phyloP scores from a whole-genome alignment of 2,329 filamentous ascomycete genomes.

The Purpureocillium takamizusanense region DNA sequence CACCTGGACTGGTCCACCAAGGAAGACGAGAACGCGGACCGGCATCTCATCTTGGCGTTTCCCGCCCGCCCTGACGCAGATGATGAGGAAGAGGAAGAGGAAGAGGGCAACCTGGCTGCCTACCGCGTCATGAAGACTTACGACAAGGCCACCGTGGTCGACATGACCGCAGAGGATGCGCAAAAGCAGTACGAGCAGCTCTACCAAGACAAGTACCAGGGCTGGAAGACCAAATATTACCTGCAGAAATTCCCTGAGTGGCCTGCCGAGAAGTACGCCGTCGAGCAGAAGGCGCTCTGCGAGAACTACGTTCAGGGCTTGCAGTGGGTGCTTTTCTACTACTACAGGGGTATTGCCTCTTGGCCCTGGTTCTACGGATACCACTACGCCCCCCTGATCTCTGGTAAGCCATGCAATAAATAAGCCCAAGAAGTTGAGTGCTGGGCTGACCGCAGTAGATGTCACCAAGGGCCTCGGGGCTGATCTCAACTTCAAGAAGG shows the following conservation, averaged over 20 bases:
- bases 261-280: slow-evolving; percentile 65
- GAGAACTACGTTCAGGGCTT: slow-evolving; percentile 97
- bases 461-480: slow-evolving; percentile 81
- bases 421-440: slow-evolving; percentile 8
- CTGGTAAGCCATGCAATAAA: slow-evolving; percentile 39
- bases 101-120: slow-evolving; percentile 80
- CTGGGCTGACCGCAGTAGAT: slow-evolving; percentile 40
- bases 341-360: slow-evolving; percentile 92
- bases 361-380: slow-evolving; percentile 99
- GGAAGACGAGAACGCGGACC: slow-evolving; percentile 45
- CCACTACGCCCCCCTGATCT: slow-evolving; percentile 96
- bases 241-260: slow-evolving; percentile 79
- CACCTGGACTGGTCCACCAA: slow-evolving; percentile 49
- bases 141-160: slow-evolving; percentile 79
- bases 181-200: slow-evolving; percentile 71
- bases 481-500: slow-evolving; percentile 84
- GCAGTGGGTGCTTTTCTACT: slow-evolving; percentile 98
- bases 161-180: slow-evolving; percentile 69
- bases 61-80: slow-evolving; percentile 45
- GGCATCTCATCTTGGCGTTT: slow-evolving; percentile 42
- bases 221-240: slow-evolving; percentile 96
- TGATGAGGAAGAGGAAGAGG: slow-evolving; percentile 33
- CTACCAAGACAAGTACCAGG: slow-evolving; percentile 81
- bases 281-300: slow-evolving; percentile 70
- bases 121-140: slow-evolving; percentile 82